Evolutionary conservation across 2,329 filamentous ascomycete species (phyloP).

Genomic region (Ceratocystis harringtonii): DNA sequence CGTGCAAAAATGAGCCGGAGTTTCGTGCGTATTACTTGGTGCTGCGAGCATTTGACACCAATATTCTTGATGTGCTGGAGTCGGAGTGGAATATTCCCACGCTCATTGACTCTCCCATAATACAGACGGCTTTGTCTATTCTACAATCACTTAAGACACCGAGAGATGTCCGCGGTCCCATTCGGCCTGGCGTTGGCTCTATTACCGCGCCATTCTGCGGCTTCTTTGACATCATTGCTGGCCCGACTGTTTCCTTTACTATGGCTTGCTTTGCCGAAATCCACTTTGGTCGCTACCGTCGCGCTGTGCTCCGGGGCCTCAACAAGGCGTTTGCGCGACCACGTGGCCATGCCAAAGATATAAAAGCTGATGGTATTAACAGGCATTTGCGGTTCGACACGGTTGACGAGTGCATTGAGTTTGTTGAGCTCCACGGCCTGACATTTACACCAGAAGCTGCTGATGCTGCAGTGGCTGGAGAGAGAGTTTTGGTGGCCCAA

Average conservation of each 20-base stretch:
- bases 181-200: slow-evolving; percentile 29
- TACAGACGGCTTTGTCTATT: slow-evolving; percentile 47
- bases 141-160: slow-evolving; percentile 46
- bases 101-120: slow-evolving; percentile 40
- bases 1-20: slow-evolving; percentile 48
- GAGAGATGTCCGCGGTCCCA: slow-evolving; percentile 40
- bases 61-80: slow-evolving; percentile 38
- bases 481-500: slow-evolving; percentile 20
- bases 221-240: slow-evolving; percentile 46
- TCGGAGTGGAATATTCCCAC: slow-evolving; percentile 41
- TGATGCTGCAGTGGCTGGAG: slow-evolving; percentile 26
- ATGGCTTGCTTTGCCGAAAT: slow-evolving; percentile 56
- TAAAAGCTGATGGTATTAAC: slow-evolving; percentile 42
- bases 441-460: slow-evolving; percentile 31
- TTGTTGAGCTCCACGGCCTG: slow-evolving; percentile 45
- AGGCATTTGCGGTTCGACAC: slow-evolving; percentile 51
- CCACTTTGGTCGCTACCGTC: slow-evolving; percentile 48
- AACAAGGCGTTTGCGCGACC: slow-evolving; percentile 41
- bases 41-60: slow-evolving; percentile 44
- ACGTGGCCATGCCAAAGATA: slow-evolving; percentile 42
- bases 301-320: slow-evolving; percentile 41
- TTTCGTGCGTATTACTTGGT: slow-evolving; percentile 52
- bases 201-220: slow-evolving; percentile 29
- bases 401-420: slow-evolving; percentile 48
- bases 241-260: slow-evolving; percentile 45